phyloP scores from a whole-genome alignment of 495 filamentous ascomycete genomes.

The Aspergillus funiculosus region DNA sequence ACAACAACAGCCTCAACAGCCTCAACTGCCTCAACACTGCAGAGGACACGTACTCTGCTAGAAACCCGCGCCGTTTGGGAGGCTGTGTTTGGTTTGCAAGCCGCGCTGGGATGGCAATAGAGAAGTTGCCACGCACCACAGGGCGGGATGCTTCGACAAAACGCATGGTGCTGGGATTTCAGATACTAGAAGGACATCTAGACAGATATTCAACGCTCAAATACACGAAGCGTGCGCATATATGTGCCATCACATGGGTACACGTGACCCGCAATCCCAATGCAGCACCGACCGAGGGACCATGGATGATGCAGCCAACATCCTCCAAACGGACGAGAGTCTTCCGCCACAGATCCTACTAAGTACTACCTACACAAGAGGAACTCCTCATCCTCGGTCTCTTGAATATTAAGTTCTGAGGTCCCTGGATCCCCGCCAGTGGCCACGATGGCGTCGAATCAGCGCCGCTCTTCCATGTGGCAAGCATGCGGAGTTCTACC shows the following conservation, averaged over 20 bases:
- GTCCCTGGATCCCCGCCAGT: not conserved
- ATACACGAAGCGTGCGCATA: not conserved
- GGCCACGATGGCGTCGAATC: not conserved
- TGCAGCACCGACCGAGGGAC: constrained; percentile 4
- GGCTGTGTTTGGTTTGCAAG: constrained; percentile 57
- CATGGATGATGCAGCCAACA: not conserved
- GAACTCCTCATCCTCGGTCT: not conserved
- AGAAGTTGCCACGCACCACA: constrained; percentile 44
- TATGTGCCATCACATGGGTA: constrained; percentile 1
- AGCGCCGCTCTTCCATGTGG: not conserved
- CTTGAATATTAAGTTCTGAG: no score
- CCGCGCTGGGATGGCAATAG: constrained; percentile 52
- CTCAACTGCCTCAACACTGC: no score
- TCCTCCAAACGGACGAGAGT: constrained; percentile 16
- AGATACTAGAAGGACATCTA: not conserved
- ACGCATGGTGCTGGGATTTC: constrained; percentile 1
- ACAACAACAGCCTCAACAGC: no score
- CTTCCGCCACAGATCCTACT: constrained; percentile 6
- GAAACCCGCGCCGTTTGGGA: constrained; percentile 42
- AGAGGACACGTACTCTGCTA: constrained; percentile 33
- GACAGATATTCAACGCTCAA: not conserved
- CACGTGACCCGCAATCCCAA: constrained; percentile 7
- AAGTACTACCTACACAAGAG: not conserved
- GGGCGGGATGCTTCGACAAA: constrained; percentile 29
- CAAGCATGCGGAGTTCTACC: not conserved